These are phyloP conservation scores for Psilocybe mexicana DNA, from an alignment of 1,284 basidiomycete species.

Conservation along the genomic window DNA sequence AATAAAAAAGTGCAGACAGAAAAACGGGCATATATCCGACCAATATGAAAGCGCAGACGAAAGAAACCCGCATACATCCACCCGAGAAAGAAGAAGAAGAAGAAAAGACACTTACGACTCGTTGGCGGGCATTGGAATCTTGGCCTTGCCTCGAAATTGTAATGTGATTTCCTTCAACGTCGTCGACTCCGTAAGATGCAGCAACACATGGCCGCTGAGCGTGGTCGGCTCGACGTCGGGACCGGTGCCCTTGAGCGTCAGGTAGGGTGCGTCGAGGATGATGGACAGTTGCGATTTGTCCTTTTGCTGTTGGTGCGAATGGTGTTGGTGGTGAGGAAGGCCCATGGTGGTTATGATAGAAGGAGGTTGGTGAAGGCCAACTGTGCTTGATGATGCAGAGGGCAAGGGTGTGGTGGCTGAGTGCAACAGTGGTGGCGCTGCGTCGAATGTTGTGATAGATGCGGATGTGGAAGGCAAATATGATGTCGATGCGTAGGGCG, in stretches of 20 bases:
- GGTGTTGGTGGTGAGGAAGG: neutral
- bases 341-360: neutral
- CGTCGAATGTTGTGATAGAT: neutral
- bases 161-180: slow-evolving; percentile 87
- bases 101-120: slow-evolving; percentile 57
- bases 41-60: neutral
- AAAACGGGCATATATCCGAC: neutral
- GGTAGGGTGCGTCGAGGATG: slow-evolving; percentile 65
- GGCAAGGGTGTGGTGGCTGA: neutral
- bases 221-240: slow-evolving; percentile 80
- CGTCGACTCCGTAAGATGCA: slow-evolving; percentile 79
- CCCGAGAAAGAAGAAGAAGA: neutral
- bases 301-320: slow-evolving; percentile 1
- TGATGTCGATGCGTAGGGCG: neutral
- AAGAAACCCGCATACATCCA: neutral
- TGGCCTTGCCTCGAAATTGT: slow-evolving; percentile 81
- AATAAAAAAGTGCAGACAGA: neutral
- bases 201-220: slow-evolving; percentile 74
- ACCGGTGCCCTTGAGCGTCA: slow-evolving; percentile 79
- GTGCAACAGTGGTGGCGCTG: neutral
- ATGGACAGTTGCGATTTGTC: slow-evolving; percentile 67
- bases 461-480: neutral
- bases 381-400: neutral
- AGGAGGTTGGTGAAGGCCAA: neutral
- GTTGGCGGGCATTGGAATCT: slow-evolving; percentile 61